phyloP scores from a whole-genome alignment of 2,329 filamentous ascomycete genomes.

The Beauveria varroae region DNA sequence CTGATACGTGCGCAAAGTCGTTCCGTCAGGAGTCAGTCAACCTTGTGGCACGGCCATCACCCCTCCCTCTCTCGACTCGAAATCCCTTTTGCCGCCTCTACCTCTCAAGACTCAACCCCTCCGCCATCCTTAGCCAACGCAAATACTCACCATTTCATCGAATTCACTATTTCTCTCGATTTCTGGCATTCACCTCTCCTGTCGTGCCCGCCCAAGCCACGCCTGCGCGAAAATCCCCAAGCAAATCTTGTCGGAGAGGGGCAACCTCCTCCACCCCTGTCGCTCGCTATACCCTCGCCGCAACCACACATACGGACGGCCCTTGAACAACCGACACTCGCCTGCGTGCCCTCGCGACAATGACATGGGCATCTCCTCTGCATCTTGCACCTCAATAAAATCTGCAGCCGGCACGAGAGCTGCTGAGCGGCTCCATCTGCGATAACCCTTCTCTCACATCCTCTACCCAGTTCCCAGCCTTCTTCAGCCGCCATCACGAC shows the following conservation, averaged over 20 bases:
- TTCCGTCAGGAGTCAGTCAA: constrained; percentile 7
- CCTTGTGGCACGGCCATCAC: constrained; percentile 8
- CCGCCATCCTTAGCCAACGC: not conserved
- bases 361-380: constrained; percentile 7
- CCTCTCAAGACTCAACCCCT: not conserved
- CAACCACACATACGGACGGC: not conserved
- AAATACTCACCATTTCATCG: not conserved
- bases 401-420: constrained; percentile 9
- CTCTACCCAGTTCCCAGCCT: not conserved
- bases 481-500: constrained; percentile 8
- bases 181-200: not conserved
- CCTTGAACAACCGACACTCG: not conserved
- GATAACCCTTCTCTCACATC: not conserved
- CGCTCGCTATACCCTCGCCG: not conserved
- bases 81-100: not conserved
- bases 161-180: not conserved
- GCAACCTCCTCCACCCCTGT: constrained; percentile 1
- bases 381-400: constrained; percentile 3
- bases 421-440: constrained; percentile 5
- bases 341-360: constrained; percentile 10
- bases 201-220: not conserved
- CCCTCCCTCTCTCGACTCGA: constrained; percentile 8
- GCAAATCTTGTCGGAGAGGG: not conserved
- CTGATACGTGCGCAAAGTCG: not conserved
- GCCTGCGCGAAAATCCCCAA: constrained; percentile 7